A percentile compares a stretch with the other conserved stretches of the same genome.
Evolutionary conservation across 345 rosid genomes (phyloP).

Genomic region (Hevea brasiliensis): DNA sequence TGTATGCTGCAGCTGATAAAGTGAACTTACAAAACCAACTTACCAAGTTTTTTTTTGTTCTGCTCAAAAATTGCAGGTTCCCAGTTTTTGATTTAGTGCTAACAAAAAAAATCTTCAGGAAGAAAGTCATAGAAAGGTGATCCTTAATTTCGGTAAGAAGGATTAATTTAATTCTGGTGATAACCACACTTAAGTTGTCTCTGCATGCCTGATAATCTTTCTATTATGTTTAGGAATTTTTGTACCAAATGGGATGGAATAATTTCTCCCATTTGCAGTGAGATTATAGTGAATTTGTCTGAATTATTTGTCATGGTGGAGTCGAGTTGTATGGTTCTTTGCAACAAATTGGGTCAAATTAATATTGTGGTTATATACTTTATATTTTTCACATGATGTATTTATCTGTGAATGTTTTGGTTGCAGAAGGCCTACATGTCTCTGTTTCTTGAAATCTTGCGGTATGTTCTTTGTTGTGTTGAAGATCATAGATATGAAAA

Average conservation of each 20-base stretch:
- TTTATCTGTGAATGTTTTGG: not conserved
- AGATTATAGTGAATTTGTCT: not conserved
- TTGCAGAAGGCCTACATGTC: slow-evolving; percentile 23
- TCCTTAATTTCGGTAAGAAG: not conserved
- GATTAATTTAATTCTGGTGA: not conserved
- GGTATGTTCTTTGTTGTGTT: slow-evolving; percentile 26
- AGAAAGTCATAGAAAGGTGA: no score
- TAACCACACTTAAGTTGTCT: no score
- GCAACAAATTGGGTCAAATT: not conserved
- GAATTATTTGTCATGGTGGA: not conserved
- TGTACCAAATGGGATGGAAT: no score
- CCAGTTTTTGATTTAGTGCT: not conserved
- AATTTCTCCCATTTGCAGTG: not conserved
- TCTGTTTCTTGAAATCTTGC: slow-evolving; percentile 23
- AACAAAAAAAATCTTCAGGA: no score
- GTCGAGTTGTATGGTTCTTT: not conserved
- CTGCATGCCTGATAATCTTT: no score
- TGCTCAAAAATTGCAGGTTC: not conserved
- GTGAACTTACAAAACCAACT: not conserved
- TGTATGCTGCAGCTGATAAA: no score
- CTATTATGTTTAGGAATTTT: no score
- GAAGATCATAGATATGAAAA: slow-evolving; percentile 4
- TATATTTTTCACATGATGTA: not conserved
- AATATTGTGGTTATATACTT: no score
- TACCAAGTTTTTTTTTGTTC: not conserved